Evolutionary conservation across 2,329 filamentous ascomycete species (phyloP), one percentile per base, ranked within the genome.

Genomic region (Aspergillus alliaceus): DNA sequence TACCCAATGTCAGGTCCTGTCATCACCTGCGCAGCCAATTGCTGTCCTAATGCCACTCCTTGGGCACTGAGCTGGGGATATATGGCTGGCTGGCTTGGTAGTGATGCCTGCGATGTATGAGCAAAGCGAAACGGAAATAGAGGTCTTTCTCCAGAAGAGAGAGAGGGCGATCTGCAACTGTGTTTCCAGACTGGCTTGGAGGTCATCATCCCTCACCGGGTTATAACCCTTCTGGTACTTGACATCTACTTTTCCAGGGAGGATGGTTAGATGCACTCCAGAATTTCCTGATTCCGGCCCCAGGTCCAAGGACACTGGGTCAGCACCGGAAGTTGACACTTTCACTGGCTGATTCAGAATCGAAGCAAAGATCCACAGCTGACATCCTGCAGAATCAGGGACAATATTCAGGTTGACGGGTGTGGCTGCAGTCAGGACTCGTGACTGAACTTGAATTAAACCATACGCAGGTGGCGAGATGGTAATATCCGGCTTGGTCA

Each of bases 41-140:
- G 55, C 51, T 57, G 55, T 14, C 55, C 51, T n/a, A 57, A 11
- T 37, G 51, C 25, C 12, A 50, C 51, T 14, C 44, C 55, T 11
- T 54, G 55, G 2, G 51, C 9, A 22, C 54, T 53, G 3, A 44
- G 14, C 25, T 29, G 14, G 4, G 51, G 6, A 29, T 50, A 42
- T 15, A 31, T 20, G 18, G 4, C 4, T 3, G 18, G 15, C 34
- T 9, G 34, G 12, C 4, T 35, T 20, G 22, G 22, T 11, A 15
- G 42, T 39, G 2, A 40, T n/a, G 8, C 14, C 22, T 24, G 44
- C 51, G 18, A 58, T 31, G 20, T 46, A 31, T 3, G 51, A 34
- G 37, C 46, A 51, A 6, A 58, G 11, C 0, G 44, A 51, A 22
- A 40, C 24, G 5, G 56, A 27, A 22, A 58, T 51, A 29, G 44